A percentile compares a stretch with the other conserved stretches of the same genome.
phyloP scores from a whole-genome alignment of 257 asterid genomes.

The Solanum rostratum region DNA sequence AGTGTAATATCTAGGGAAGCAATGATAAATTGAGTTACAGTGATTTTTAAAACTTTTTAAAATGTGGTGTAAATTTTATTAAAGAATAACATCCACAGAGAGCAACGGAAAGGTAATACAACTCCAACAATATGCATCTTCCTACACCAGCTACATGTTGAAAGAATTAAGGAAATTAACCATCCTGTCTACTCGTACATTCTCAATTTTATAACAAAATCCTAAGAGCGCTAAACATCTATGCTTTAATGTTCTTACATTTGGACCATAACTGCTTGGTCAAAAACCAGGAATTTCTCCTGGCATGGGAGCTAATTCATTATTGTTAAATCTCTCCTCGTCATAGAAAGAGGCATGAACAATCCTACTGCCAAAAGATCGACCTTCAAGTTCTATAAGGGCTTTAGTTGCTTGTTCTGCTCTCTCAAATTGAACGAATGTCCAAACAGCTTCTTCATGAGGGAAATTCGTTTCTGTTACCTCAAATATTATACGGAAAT shows the following conservation, averaged over 20 bases:
- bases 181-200: not conserved
- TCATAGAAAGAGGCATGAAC: slow-evolving; percentile 82
- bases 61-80: not conserved
- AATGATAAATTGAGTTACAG: not conserved
- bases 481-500: slow-evolving; percentile 71
- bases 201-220: not conserved
- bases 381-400: slow-evolving; percentile 86
- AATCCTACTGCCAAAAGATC: slow-evolving; percentile 74
- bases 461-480: slow-evolving; percentile 86
- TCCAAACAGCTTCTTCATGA: slow-evolving; percentile 78
- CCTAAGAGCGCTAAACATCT: not conserved
- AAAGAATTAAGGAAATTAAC: not conserved
- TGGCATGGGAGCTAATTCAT: slow-evolving; percentile 83
- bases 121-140: not conserved
- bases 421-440: slow-evolving; percentile 79
- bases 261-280: not conserved
- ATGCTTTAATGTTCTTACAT: not conserved
- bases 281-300: slow-evolving; percentile 91
- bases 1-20: not conserved
- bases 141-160: not conserved
- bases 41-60: not conserved
- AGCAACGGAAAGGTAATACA: not conserved
- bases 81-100: not conserved
- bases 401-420: slow-evolving; percentile 91
- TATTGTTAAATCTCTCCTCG: slow-evolving; percentile 68